phyloP scores from a whole-genome alignment of 2,329 filamentous ascomycete species.

The Colletotrichum sp. region DNA sequence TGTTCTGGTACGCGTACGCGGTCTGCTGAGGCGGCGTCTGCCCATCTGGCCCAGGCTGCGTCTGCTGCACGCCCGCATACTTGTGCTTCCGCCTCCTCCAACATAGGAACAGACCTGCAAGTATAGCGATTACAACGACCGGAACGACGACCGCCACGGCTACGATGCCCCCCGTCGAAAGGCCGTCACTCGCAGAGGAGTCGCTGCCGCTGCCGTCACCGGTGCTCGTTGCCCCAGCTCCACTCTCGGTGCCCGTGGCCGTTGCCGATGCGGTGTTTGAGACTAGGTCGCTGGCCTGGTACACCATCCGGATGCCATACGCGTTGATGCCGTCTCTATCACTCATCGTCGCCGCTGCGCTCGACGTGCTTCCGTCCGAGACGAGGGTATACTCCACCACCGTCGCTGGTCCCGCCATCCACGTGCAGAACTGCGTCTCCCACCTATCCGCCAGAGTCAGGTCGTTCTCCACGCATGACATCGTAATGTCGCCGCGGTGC shows the following conservation, averaged over 20 bases:
- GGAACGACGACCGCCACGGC: neutral
- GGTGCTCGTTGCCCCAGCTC: neutral
- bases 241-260: neutral
- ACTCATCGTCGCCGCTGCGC: conserved; percentile 8
- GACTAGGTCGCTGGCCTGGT: conserved; percentile 24
- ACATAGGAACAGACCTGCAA: conserved; percentile 8
- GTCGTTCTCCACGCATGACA: conserved; percentile 25
- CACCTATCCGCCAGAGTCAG: conserved; percentile 17
- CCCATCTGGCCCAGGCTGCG: neutral
- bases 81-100: conserved; percentile 8
- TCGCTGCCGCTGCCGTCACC: neutral
- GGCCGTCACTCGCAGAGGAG: neutral
- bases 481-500: conserved; percentile 18
- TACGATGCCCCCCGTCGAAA: neutral
- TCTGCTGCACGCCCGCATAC: conserved; percentile 10
- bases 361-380: conserved; percentile 12
- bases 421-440: conserved; percentile 28
- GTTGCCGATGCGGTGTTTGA: neutral
- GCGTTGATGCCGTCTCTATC: conserved; percentile 24
- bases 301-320: conserved; percentile 30
- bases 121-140: neutral
- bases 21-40: neutral
- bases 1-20: neutral
- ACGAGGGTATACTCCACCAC: conserved; percentile 20
- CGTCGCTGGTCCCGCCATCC: conserved; percentile 21